Evolutionary conservation across 129 eudicot genomes (phyloP).

Genomic region (Silybum marianum): DNA sequence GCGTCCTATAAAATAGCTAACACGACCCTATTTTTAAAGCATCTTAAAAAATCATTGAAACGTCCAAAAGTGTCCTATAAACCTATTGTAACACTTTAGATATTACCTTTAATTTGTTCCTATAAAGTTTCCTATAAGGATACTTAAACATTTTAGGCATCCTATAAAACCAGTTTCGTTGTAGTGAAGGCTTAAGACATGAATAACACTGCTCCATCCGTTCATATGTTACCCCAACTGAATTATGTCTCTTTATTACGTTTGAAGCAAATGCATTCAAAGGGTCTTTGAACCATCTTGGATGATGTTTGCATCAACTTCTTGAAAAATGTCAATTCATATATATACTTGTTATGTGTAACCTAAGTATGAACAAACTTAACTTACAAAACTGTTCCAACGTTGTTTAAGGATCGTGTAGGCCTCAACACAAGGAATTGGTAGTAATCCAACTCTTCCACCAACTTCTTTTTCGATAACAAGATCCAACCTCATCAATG

Average conservation of each 20-base stretch:
- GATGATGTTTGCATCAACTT: constrained; percentile 6
- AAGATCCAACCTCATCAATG: constrained; percentile 70
- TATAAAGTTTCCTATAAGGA: not conserved
- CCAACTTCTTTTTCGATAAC: constrained; percentile 46
- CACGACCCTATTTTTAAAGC: no score
- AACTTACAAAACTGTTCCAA: constrained; percentile 66
- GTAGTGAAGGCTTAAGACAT: not conserved
- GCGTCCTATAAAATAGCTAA: no score
- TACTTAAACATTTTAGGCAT: not conserved
- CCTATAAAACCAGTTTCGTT: not conserved
- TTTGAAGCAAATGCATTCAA: not conserved
- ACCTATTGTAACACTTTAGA: not conserved
- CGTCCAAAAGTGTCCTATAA: not conserved
- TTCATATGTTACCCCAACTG: not conserved
- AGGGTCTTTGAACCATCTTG: constrained; percentile 12
- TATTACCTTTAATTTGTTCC: not conserved
- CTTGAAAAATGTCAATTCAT: not conserved
- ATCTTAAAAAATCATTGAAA: no score
- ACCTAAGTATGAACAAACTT: constrained; percentile 31
- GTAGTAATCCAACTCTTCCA: constrained; percentile 48
- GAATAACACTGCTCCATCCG: not conserved
- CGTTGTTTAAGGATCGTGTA: constrained; percentile 57
- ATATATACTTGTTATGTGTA: constrained; percentile 13
- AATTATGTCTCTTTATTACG: not conserved
- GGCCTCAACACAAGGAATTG: constrained; percentile 64